phyloP scores from a whole-genome alignment of 2,329 filamentous ascomycete genomes.

The Cucurbitaria berberidis region DNA sequence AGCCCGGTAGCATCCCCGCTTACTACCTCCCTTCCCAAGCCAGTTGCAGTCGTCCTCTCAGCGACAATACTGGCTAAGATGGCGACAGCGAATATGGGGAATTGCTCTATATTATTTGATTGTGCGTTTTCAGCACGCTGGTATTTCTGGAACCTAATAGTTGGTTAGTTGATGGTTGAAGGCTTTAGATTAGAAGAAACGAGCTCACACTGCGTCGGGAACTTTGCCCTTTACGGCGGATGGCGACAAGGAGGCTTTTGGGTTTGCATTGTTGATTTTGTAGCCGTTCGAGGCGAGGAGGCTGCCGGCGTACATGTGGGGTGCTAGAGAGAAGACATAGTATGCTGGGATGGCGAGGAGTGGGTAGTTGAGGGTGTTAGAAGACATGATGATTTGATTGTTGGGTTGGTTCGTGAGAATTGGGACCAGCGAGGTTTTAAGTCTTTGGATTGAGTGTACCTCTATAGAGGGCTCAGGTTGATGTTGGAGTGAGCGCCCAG shows the following conservation, averaged over 20 bases:
- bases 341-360: constrained; percentile 37
- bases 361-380: constrained; percentile 30
- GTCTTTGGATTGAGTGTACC: background rate
- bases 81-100: constrained; percentile 32
- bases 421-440: background rate
- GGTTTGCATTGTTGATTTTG: constrained; percentile 35
- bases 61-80: constrained; percentile 32
- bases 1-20: constrained; percentile 27
- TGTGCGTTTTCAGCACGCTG: constrained; percentile 37
- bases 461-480: background rate
- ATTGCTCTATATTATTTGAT: constrained; percentile 31
- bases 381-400: constrained; percentile 17
- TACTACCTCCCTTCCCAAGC: constrained; percentile 12
- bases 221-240: constrained; percentile 32
- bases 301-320: constrained; percentile 25
- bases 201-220: constrained; percentile 25
- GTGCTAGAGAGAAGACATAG: constrained; percentile 31
- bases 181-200: background rate
- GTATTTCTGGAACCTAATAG: constrained; percentile 27
- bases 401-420: background rate
- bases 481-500: background rate
- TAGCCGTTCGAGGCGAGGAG: constrained; percentile 25
- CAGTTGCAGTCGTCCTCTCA: constrained; percentile 25
- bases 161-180: background rate
- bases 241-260: constrained; percentile 29